These are phyloP conservation scores for Lavandula angustifolia DNA, from an alignment of 257 asterid genomes.

Conservation along the genomic window DNA sequence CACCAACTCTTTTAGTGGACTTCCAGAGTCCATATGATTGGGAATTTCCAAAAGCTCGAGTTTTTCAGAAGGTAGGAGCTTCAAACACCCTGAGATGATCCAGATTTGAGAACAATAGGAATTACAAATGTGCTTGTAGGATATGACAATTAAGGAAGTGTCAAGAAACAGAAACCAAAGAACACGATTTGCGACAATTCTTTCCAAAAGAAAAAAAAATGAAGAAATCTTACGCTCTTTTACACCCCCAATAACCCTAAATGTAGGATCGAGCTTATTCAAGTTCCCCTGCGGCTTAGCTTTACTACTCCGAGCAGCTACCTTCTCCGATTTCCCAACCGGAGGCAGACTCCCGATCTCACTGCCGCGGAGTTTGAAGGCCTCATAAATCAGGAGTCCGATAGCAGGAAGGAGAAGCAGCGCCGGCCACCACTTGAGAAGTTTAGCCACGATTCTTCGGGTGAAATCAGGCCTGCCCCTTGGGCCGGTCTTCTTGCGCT, in stretches of 20 bases:
- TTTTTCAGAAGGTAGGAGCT: conserved; percentile 79
- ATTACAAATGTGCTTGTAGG: background rate
- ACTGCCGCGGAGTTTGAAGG: conserved; percentile 51
- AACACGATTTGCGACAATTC: conserved; percentile 10
- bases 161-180: background rate
- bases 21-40: conserved; percentile 37
- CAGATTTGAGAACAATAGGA: conserved; percentile 24
- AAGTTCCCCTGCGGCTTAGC: conserved; percentile 51
- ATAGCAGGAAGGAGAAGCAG: conserved; percentile 56
- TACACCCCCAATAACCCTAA: conserved; percentile 66
- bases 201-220: conserved; percentile 12
- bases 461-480: conserved; percentile 50
- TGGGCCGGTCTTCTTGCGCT: conserved; percentile 62
- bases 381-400: conserved; percentile 61
- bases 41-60: conserved; percentile 77
- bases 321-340: conserved; percentile 29
- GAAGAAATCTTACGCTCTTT: conserved; percentile 62
- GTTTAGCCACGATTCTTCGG: conserved; percentile 40
- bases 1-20: conserved; percentile 55
- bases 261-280: conserved; percentile 69
- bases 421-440: conserved; percentile 77
- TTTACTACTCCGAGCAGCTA: conserved; percentile 31
- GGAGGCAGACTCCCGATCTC: conserved; percentile 36
- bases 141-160: too few relatives aligned
- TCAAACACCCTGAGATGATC: conserved; percentile 67